Evolutionary conservation across 768 basidiomycete genomes (phyloP), one percentile per base, ranked within the genome.

Genomic region (Panellus pusillus): DNA sequence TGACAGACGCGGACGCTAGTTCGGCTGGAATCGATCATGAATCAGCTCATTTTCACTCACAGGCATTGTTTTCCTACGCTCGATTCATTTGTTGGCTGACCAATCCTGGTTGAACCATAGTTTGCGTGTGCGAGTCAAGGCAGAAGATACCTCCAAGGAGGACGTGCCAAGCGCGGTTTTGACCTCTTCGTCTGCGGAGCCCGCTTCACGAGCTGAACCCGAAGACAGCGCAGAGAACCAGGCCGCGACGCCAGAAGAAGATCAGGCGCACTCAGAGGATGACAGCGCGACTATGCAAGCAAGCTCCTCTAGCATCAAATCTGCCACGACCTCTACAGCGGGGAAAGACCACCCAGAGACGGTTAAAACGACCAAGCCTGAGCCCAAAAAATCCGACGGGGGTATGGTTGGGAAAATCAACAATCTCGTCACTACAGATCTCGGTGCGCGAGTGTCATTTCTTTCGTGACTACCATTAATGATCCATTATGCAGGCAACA

Each of bases 331-430:
- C 24, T 24, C 24, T 24, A 24, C 24, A 6, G 6, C 2, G 24
- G 24, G 24, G 24, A 24, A 24, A 24, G 24, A 24, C 2, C 24
- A 2, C 24, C 24, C 6, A 24, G 24, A 24, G 24, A 2, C 24
- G 24, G 24, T 24, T 24, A 24, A 24, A 24, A 3, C 24, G 24
- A 24, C 24, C 24, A 24, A 24, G 24, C 24, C 24, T 24, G 24
- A 24, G 24, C 24, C 40, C 1, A 60, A 54, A 41, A 64, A 63
- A 38, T 32, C 44, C 36, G 56, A 36, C 4, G 52, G 69, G 9
- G 82, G 84, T 62, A 66, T 89, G n/a, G 79, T 83, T 35, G 89
- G 90, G 9, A 87, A 82, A 64, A 84, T 91, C 63, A 91, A 87
- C 67, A 91, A 89, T 52, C 70, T 91, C 6, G 79, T 89, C 32